A percentile compares a stretch with the other conserved stretches of the same genome.
phyloP scores from a whole-genome alignment of 1,284 basidiomycete species.

The Microbotryum saponariae region DNA sequence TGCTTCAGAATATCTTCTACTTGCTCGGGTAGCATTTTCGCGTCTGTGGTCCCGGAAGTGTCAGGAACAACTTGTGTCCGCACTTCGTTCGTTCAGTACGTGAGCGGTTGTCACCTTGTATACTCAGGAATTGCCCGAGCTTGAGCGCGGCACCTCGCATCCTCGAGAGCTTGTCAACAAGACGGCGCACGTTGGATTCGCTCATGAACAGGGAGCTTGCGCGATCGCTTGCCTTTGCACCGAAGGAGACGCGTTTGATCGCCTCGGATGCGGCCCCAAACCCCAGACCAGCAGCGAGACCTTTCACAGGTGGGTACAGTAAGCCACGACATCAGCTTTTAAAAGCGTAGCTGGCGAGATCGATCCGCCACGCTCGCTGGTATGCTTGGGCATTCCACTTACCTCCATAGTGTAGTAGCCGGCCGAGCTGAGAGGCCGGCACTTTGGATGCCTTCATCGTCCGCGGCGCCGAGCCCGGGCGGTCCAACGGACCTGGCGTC shows the following conservation, averaged over 20 bases:
- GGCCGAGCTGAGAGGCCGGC: slow-evolving; percentile 75
- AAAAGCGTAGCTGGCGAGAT: neutral
- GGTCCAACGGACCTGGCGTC: no score
- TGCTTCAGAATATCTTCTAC: slow-evolving; percentile 79
- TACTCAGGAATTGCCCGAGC: slow-evolving; percentile 93
- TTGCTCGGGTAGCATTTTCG: slow-evolving; percentile 77
- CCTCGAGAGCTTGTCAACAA: slow-evolving; percentile 83
- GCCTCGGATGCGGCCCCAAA: slow-evolving; percentile 53
- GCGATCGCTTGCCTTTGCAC: neutral
- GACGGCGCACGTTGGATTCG: slow-evolving; percentile 76
- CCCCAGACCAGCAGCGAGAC: slow-evolving; percentile 61
- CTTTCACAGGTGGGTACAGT: slow-evolving; percentile 41
- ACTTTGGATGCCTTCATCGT: slow-evolving; percentile 68
- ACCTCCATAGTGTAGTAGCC: slow-evolving; percentile 90
- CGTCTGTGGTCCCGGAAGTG: slow-evolving; percentile 50
- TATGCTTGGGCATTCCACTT: slow-evolving; percentile 32
- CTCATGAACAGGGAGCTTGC: slow-evolving; percentile 61
- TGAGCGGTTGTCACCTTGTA: slow-evolving; percentile 61
- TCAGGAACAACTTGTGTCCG: neutral
- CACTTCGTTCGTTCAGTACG: neutral
- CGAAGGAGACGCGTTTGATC: slow-evolving; percentile 41
- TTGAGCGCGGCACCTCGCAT: slow-evolving; percentile 97
- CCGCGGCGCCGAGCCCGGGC: neutral
- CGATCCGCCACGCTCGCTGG: neutral
- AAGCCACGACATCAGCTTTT: neutral